Base-by-base conservation (phyloP, 106 monocot species). In the Allium fistulosum region DNA sequence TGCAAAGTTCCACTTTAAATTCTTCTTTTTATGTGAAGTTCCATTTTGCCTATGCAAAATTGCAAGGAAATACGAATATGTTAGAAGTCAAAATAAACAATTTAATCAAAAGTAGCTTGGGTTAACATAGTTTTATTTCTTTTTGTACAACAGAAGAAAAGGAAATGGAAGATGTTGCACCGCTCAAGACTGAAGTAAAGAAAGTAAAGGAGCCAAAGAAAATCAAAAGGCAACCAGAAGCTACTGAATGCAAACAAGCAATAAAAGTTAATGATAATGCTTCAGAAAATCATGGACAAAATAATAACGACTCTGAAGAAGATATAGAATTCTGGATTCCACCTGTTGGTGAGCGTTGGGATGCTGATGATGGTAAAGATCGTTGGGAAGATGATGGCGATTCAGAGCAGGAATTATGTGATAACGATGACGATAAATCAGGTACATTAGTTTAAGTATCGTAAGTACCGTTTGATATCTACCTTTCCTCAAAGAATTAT, bases 251-350 rank as follows among this genome's bases (percentile, higher is more conserved):
- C 59, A 59, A 52, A 14, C 22, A 74, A 22, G 74, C 74, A 72
- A 73, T 72, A 47, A 57, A 72, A 28, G 17, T 3, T 62, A 57
- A 1, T 48, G 65, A 18, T 7, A 72, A 64, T 64, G 62, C n/a
- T 62, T 69, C 76, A 53, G 51, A 37, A 17, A 68, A 77, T 50
- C 56, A 70, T 22, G 51, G 37, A 9, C 51, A 59, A 59, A 59
- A 74, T 47, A 70, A 53, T 17, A 53, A 53, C 57, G 87, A 77
- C 37, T 37, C 37, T 12, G 28, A 70, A 50, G 84, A 87, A 70
- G 83, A 85, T 74, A 64, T 71, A 50, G 78, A 90, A 68, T 93
- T 92, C 70, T 99, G 97, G 97, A 74, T 74, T 16, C 97, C 97
- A 50, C 90, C 97, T 62, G 67, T 78, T 66, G 92, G 89, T 46